phyloP scores from a whole-genome alignment of 139 green algal species.

The Desmodesmus armatus region DNA sequence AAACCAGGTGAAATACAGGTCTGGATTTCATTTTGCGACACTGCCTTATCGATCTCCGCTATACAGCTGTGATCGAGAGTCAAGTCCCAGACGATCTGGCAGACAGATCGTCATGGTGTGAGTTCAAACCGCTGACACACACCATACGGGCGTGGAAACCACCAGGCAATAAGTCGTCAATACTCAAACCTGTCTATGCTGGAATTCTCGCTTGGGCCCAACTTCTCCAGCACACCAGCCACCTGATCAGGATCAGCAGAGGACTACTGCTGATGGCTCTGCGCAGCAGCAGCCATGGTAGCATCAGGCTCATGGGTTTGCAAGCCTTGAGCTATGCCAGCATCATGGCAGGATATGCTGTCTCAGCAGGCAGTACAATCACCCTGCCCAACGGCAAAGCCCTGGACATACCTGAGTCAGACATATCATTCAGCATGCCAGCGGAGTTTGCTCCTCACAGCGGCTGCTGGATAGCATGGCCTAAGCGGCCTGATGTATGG shows the following conservation, averaged over 20 bases:
- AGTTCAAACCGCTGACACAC: too few relatives aligned
- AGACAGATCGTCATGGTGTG: too few relatives aligned
- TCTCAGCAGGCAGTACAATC: background rate
- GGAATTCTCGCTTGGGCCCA: too few relatives aligned
- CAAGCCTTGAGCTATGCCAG: background rate
- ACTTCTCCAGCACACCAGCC: too few relatives aligned
- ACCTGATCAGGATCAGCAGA: background rate
- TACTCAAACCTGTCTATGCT: too few relatives aligned
- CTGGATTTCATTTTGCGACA: too few relatives aligned
- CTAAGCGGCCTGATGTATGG: slow-evolving; percentile 57
- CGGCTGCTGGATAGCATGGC: slow-evolving; percentile 45
- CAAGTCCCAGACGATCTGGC: too few relatives aligned
- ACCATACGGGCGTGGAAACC: too few relatives aligned
- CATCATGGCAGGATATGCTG: background rate
- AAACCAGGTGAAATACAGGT: too few relatives aligned
- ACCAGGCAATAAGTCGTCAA: too few relatives aligned
- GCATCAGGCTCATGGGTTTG: background rate
- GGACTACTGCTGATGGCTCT: background rate
- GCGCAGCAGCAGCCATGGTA: background rate
- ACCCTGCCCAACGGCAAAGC: slow-evolving; percentile 42
- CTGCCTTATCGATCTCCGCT: background rate
- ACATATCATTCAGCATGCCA: slow-evolving; percentile 45
- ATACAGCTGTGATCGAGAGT: background rate
- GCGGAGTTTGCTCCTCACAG: slow-evolving; percentile 33
- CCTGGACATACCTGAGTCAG: background rate